Evolutionary conservation across 805 yeast genomes (phyloP).

Genomic region (Komagataella mondaviorum): DNA sequence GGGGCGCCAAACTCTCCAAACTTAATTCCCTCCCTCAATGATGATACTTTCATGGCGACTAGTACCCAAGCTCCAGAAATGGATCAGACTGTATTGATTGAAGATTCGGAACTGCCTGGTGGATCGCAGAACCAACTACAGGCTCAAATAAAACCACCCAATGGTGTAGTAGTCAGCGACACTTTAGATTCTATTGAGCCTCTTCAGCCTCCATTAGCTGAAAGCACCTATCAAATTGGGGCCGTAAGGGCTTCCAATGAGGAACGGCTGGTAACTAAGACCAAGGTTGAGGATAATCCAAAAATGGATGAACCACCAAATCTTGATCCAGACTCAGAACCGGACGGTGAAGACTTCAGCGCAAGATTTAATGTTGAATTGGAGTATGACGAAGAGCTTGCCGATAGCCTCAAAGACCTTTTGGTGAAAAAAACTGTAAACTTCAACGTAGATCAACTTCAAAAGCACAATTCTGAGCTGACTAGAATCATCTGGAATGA

Average conservation of each 20-base stretch:
- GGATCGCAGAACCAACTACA: constrained; percentile 1
- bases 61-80: neutral
- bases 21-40: neutral
- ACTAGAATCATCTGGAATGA: constrained; percentile 66
- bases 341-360: neutral
- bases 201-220: neutral
- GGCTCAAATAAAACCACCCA: neutral
- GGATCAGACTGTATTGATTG: neutral
- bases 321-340: neutral
- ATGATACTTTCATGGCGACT: neutral
- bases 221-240: neutral
- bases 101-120: constrained; percentile 1
- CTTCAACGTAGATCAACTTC: constrained; percentile 38
- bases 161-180: constrained; percentile 2
- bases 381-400: neutral
- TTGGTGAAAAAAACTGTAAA: constrained; percentile 25
- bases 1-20: neutral
- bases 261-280: neutral
- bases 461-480: constrained; percentile 51
- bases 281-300: neutral
- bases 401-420: constrained; percentile 11
- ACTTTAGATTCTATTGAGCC: neutral
- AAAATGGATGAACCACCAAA: neutral
- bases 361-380: neutral
- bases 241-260: neutral